Percentiles rank a stretch among this genome's conserved stretches.
Conservation (phyloP, 768 basidiomycete species). For the Pulveroboletus sp. region DNA sequence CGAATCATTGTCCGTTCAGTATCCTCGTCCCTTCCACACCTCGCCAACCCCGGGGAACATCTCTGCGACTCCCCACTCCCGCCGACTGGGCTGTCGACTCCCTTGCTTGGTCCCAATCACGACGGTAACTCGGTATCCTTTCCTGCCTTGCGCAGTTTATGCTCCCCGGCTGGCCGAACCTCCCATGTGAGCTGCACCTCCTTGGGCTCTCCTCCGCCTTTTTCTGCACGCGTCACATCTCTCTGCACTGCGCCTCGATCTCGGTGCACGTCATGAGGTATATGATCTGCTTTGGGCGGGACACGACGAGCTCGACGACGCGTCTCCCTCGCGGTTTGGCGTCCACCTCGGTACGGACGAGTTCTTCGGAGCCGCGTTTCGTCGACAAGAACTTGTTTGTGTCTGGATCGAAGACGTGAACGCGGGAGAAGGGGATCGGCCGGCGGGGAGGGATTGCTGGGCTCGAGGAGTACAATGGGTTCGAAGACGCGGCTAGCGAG, state of each 20-base stretch:
- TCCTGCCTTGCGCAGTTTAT: conserved; percentile 61
- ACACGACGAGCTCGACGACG: conserved; percentile 53
- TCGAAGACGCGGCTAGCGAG: conserved; percentile 14
- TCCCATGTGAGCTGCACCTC: conserved; percentile 75
- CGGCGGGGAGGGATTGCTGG: conserved; percentile 6
- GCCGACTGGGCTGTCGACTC: conserved; percentile 31
- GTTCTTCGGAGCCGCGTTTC: conserved; percentile 30
- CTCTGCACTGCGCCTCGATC: conserved; percentile 36
- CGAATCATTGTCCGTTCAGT: conserved; percentile 36
- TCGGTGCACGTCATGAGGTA: conserved; percentile 49
- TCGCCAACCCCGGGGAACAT: conserved; percentile 45
- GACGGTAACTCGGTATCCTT: conserved; percentile 55
- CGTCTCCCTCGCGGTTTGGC: conserved; percentile 33
- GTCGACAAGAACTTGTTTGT: conserved; percentile 38
- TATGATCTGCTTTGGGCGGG: conserved; percentile 54
- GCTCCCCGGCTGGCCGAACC: conserved; percentile 49
- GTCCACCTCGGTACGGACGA: conserved; percentile 56
- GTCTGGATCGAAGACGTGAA: conserved; percentile 47
- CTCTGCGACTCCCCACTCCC: conserved; percentile 43
- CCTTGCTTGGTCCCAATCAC: conserved; percentile 50
- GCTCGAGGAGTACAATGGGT: background rate
- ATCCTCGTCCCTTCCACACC: conserved; percentile 48
- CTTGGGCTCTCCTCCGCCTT: conserved; percentile 43
- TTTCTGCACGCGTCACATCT: conserved; percentile 33
- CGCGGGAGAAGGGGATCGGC: conserved; percentile 34